Conservation (phyloP, 1,139 yeast genomes). For the Kurtzmaniella quercitrusa region DNA sequence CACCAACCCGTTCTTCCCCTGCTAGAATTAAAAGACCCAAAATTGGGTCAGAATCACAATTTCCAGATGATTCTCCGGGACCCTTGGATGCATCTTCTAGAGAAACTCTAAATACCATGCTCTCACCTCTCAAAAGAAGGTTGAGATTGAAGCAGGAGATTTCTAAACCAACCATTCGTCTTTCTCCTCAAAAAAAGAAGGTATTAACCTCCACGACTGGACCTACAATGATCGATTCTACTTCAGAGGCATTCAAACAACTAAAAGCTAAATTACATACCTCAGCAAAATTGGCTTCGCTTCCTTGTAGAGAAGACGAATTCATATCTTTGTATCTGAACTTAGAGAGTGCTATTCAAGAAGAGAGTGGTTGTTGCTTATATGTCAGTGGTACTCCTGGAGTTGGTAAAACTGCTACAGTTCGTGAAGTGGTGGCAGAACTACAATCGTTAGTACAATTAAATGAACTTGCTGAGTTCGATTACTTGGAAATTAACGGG, state of each 20-base stretch:
- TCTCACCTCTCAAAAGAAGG: slow-evolving; percentile 26
- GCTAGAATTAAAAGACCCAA: background rate
- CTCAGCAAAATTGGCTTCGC: slow-evolving; percentile 54
- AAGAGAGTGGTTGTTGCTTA: slow-evolving; percentile 75
- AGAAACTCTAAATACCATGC: slow-evolving; percentile 19
- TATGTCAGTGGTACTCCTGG: slow-evolving; percentile 98
- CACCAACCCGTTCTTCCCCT: slow-evolving; percentile 6
- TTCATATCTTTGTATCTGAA: slow-evolving; percentile 68
- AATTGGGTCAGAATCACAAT: background rate
- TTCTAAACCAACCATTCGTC: slow-evolving; percentile 20
- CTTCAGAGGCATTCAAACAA: slow-evolving; percentile 44
- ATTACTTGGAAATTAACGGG: slow-evolving; percentile 85
- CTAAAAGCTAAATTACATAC: slow-evolving; percentile 63
- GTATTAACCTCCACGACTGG: slow-evolving; percentile 1
- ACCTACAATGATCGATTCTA: slow-evolving; percentile 17
- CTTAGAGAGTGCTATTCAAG: slow-evolving; percentile 70
- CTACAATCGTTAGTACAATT: slow-evolving; percentile 43
- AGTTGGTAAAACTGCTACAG: slow-evolving; percentile 94
- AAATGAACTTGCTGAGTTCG: slow-evolving; percentile 55
- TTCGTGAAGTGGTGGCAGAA: slow-evolving; percentile 77
- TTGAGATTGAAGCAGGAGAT: slow-evolving; percentile 24
- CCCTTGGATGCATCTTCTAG: slow-evolving; percentile 3
- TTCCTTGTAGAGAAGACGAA: slow-evolving; percentile 90
- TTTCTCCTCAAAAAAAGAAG: slow-evolving; percentile 19
- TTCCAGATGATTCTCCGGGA: background rate